phyloP scores from a whole-genome alignment of 768 basidiomycete species.

The Mycena maculata region DNA sequence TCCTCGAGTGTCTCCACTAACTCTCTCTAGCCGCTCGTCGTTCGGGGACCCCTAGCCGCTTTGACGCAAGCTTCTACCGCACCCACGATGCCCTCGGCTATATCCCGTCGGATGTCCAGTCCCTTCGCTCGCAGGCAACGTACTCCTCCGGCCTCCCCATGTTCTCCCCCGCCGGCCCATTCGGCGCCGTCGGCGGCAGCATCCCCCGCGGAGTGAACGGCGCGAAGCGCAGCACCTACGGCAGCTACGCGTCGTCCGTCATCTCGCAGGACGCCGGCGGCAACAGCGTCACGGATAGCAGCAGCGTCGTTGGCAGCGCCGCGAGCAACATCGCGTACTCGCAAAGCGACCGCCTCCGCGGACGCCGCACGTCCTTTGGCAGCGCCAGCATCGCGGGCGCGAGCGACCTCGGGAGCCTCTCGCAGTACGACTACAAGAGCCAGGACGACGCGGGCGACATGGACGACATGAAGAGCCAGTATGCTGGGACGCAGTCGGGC shows the following conservation, averaged over 20 bases:
- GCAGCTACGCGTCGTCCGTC: slow-evolving; percentile 90
- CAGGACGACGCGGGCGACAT: slow-evolving; percentile 84
- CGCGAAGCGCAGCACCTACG: slow-evolving; percentile 80
- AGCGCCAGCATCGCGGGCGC: slow-evolving; percentile 76
- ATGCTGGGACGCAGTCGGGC: slow-evolving; percentile 85
- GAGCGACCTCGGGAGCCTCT: slow-evolving; percentile 83
- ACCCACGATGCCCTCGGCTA: slow-evolving; percentile 94
- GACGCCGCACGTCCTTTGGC: slow-evolving; percentile 79
- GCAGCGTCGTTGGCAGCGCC: slow-evolving; percentile 69
- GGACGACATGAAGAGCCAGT: slow-evolving; percentile 92
- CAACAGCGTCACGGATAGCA: slow-evolving; percentile 64
- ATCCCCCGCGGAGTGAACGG: slow-evolving; percentile 72
- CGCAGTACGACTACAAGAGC: slow-evolving; percentile 87
- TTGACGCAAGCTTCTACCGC: slow-evolving; percentile 95
- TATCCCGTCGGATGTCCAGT: slow-evolving; percentile 96
- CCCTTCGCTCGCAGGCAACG: slow-evolving; percentile 95
- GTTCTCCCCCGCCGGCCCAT: slow-evolving; percentile 78
- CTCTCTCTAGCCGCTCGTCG: slow-evolving; percentile 59
- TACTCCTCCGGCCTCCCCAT: slow-evolving; percentile 93
- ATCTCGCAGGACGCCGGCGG: slow-evolving; percentile 90
- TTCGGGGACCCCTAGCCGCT: slow-evolving; percentile 93
- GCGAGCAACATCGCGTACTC: slow-evolving; percentile 78
- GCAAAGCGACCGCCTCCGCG: slow-evolving; percentile 86
- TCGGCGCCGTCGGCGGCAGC: slow-evolving; percentile 62
- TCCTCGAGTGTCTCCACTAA: background rate